These are phyloP conservation scores for Panaeolus cyanescens DNA, from an alignment of 768 basidiomycete genomes.

Conservation along the genomic window DNA sequence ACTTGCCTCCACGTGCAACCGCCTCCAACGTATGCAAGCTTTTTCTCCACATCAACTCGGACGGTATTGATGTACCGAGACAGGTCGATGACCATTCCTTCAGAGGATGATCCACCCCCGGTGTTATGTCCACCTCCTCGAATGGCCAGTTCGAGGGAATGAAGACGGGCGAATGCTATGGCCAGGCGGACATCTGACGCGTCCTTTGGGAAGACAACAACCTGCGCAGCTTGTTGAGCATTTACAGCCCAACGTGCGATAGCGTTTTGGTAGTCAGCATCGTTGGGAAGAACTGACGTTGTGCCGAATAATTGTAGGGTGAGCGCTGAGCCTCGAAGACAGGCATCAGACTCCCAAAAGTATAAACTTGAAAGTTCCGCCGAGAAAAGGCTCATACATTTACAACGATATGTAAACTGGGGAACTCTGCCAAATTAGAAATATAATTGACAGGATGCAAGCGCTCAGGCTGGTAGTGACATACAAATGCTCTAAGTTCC, in stretches of 20 bases:
- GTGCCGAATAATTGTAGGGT: too few species aligned
- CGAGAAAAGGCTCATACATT: too few species aligned
- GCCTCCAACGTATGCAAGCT: slow-evolving; percentile 43
- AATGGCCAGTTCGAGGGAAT: slow-evolving; percentile 43
- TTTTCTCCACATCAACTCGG: slow-evolving; percentile 37
- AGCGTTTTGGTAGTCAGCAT: slow-evolving; percentile 37
- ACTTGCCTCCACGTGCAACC: slow-evolving; percentile 49
- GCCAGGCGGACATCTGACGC: slow-evolving; percentile 37
- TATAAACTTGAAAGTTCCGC: too few species aligned
- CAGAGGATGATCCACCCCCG: slow-evolving; percentile 45
- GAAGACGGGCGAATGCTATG: slow-evolving; percentile 35
- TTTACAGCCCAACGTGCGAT: slow-evolving; percentile 48
- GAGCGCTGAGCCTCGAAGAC: too few species aligned
- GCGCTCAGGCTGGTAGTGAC: too few species aligned
- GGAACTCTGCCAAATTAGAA: too few species aligned
- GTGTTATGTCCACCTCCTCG: slow-evolving; percentile 49
- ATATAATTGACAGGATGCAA: too few species aligned
- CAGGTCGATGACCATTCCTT: slow-evolving; percentile 53
- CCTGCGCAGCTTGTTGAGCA: slow-evolving; percentile 36
- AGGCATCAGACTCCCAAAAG: too few species aligned
- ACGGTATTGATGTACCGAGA: slow-evolving; percentile 41
- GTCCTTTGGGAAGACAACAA: slow-evolving; percentile 46
- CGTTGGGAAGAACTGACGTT: slow-evolving; percentile 23
- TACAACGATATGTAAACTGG: too few species aligned
- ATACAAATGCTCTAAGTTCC: too few species aligned